These are phyloP conservation scores for Strigomonas oncopelti DNA, from an alignment of 208 protist species.

Conservation along the genomic window DNA sequence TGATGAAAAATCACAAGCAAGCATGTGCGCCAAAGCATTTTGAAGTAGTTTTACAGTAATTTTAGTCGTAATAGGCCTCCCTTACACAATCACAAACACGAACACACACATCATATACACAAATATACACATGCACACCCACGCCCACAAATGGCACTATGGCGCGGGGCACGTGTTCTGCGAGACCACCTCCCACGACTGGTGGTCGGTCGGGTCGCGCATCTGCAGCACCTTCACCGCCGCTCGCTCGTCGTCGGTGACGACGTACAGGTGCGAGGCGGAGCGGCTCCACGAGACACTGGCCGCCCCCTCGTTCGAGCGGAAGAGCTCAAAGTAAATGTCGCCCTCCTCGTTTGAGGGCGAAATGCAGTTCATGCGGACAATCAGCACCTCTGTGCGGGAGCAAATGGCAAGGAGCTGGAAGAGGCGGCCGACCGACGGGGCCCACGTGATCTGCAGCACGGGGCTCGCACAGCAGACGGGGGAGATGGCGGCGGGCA, in stretches of 20 bases:
- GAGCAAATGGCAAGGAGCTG: slow-evolving; percentile 81
- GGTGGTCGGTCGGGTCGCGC: slow-evolving; percentile 70
- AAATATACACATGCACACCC: neutral
- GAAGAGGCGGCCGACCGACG: slow-evolving; percentile 73
- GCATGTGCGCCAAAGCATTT: too few species aligned
- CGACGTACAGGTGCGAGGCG: slow-evolving; percentile 68
- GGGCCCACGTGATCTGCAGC: slow-evolving; percentile 71
- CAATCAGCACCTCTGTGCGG: slow-evolving; percentile 61
- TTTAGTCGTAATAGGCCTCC: too few species aligned
- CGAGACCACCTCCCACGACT: slow-evolving; percentile 68
- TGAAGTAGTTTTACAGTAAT: too few species aligned
- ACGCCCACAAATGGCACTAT: neutral
- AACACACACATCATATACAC: neutral
- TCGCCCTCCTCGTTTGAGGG: slow-evolving; percentile 31
- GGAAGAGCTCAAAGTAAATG: slow-evolving; percentile 65
- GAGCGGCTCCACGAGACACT: slow-evolving; percentile 81
- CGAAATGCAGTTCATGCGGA: slow-evolving; percentile 80
- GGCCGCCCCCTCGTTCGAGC: slow-evolving; percentile 50
- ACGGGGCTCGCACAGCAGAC: slow-evolving; percentile 46
- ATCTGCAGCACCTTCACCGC: slow-evolving; percentile 67
- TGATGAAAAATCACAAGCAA: too few species aligned
- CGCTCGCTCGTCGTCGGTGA: slow-evolving; percentile 46
- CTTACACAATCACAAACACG: too few species aligned
- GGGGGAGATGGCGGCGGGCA: slow-evolving; percentile 20
- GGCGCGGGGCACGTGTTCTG: slow-evolving; percentile 7